Conservation (phyloP, 495 filamentous ascomycete genomes). For the Aspergillus wentii region DNA sequence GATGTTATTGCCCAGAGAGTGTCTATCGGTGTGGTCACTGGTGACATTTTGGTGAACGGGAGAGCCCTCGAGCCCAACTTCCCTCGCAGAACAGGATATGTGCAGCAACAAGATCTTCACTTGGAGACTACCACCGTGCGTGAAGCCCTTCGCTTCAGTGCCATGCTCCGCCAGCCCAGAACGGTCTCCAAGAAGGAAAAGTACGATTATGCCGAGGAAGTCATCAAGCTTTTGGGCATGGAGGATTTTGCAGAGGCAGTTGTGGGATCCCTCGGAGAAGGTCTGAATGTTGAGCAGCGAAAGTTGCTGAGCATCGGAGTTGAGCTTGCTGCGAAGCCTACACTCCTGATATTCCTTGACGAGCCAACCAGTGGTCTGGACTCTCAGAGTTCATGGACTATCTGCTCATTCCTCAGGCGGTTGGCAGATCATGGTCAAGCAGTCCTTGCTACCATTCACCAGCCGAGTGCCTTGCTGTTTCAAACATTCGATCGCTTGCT, state of each 20-base stretch:
- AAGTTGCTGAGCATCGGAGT: slow-evolving; percentile 86
- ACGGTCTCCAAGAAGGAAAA: slow-evolving; percentile 47
- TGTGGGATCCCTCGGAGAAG: slow-evolving; percentile 42
- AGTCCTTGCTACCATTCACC: slow-evolving; percentile 80
- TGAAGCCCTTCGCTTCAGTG: slow-evolving; percentile 64
- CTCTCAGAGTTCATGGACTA: slow-evolving; percentile 75
- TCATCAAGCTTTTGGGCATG: slow-evolving; percentile 55
- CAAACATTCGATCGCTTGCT: slow-evolving; percentile 76
- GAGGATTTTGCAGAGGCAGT: slow-evolving; percentile 51
- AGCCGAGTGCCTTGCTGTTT: slow-evolving; percentile 64
- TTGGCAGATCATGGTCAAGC: slow-evolving; percentile 70
- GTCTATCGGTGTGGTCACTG: slow-evolving; percentile 63
- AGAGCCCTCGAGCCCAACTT: slow-evolving; percentile 63
- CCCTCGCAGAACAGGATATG: slow-evolving; percentile 78
- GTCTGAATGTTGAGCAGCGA: slow-evolving; percentile 65
- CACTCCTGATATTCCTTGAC: slow-evolving; percentile 74
- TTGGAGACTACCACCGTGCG: slow-evolving; percentile 60
- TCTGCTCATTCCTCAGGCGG: slow-evolving; percentile 81
- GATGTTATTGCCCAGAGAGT: slow-evolving; percentile 75
- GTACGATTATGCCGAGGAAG: slow-evolving; percentile 54
- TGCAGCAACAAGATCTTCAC: slow-evolving; percentile 84
- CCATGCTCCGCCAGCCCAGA: slow-evolving; percentile 56
- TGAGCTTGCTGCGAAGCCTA: slow-evolving; percentile 84
- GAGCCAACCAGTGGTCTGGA: slow-evolving; percentile 83
- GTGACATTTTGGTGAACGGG: slow-evolving; percentile 78